Conservation (phyloP, 2,329 filamentous ascomycete species). For the Ustulina deusta region DNA sequence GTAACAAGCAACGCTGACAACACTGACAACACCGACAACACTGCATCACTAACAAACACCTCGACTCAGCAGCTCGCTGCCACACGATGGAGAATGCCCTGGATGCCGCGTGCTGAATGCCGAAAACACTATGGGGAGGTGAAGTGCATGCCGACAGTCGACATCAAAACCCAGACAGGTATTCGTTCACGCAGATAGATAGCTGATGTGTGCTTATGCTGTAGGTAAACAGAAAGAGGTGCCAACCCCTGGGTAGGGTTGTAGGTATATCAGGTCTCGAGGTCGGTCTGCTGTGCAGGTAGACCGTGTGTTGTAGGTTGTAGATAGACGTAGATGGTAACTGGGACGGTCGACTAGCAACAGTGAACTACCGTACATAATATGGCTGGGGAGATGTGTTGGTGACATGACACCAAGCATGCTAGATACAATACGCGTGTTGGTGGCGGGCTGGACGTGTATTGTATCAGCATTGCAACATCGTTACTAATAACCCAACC, state of each 20-base stretch:
- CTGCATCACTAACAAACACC: neutral
- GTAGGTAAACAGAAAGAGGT: neutral
- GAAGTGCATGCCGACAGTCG: slow-evolving; percentile 10
- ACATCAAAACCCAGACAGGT: slow-evolving; percentile 7
- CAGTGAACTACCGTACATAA: slow-evolving; percentile 5
- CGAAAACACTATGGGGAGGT: slow-evolving; percentile 3
- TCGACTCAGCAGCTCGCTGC: slow-evolving; percentile 3
- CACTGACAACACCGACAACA: neutral
- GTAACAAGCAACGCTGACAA: slow-evolving; percentile 5
- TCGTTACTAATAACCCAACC: slow-evolving; percentile 33
- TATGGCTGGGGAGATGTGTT: slow-evolving; percentile 15
- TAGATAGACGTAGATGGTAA: neutral
- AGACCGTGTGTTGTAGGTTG: neutral
- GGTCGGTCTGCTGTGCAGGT: neutral
- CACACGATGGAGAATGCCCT: slow-evolving; percentile 2
- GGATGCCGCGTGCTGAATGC: neutral
- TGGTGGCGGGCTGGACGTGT: slow-evolving; percentile 28
- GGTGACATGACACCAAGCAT: slow-evolving; percentile 31
- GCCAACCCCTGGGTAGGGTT: too few relatives aligned
- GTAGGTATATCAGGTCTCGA: neutral
- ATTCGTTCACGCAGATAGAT: neutral
- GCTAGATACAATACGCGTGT: slow-evolving; percentile 24
- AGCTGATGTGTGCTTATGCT: neutral
- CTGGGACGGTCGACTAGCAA: slow-evolving; percentile 10
- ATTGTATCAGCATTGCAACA: slow-evolving; percentile 37